Evolutionary conservation across 2,329 filamentous ascomycete genomes (phyloP).

Genomic region (Pezicula neosporulosa): DNA sequence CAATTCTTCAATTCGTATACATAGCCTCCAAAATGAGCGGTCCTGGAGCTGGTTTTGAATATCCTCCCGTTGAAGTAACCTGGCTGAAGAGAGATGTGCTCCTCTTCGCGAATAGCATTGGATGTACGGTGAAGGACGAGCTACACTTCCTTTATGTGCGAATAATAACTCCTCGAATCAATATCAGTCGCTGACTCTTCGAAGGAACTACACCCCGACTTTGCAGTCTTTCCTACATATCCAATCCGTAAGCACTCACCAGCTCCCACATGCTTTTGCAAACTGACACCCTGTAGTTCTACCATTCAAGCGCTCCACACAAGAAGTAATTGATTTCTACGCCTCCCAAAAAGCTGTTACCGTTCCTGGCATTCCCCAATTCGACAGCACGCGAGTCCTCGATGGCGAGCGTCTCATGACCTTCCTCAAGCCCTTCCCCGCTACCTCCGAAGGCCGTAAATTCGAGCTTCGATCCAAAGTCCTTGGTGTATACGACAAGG

Average conservation of each 20-base stretch:
- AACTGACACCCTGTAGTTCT: conserved; percentile 5
- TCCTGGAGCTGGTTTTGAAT: conserved; percentile 70
- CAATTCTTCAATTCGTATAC: neutral
- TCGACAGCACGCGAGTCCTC: conserved; percentile 59
- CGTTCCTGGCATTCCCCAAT: conserved; percentile 63
- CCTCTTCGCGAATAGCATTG: conserved; percentile 88
- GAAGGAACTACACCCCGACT: conserved; percentile 83
- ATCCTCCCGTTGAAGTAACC: conserved; percentile 68
- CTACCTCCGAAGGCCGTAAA: conserved; percentile 54
- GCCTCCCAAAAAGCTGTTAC: conserved; percentile 46
- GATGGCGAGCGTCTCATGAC: conserved; percentile 65
- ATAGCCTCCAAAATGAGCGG: conserved; percentile 21
- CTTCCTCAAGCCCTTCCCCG: conserved; percentile 61
- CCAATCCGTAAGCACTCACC: conserved; percentile 16
- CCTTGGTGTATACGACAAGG: conserved; percentile 70
- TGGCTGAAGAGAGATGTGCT: conserved; percentile 88
- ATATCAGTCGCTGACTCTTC: conserved; percentile 1
- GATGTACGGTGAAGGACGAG: conserved; percentile 72
- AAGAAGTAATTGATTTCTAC: conserved; percentile 71
- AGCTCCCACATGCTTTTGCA: neutral
- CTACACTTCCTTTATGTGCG: conserved; percentile 88
- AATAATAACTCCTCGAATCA: conserved; percentile 12
- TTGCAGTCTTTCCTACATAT: conserved; percentile 78
- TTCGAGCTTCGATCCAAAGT: conserved; percentile 65
- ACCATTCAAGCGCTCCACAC: conserved; percentile 64